Percentiles rank a stretch among this genome's conserved stretches.
Evolutionary conservation across 306 rosid genomes (phyloP).

Genomic region (Rubus parviflorus): DNA sequence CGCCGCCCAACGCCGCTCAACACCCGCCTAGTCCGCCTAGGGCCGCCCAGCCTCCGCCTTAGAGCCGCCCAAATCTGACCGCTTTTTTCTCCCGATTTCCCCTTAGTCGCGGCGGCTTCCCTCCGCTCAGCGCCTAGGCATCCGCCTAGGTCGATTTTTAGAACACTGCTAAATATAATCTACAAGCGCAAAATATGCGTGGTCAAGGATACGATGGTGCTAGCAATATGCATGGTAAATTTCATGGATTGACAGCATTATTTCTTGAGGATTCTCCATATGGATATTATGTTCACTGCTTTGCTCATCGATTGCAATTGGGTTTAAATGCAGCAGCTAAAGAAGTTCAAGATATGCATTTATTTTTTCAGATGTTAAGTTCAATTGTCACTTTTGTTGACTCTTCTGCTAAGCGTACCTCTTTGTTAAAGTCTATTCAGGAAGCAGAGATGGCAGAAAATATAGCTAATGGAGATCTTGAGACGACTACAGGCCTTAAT

Average conservation of each 20-base stretch:
- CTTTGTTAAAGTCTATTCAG: neutral
- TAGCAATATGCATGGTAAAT: too few relatives aligned
- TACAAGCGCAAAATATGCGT: neutral
- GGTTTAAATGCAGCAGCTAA: neutral
- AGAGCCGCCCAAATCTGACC: too few relatives aligned
- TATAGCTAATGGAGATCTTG: neutral
- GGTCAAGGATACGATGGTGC: too few relatives aligned
- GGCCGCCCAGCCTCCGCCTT: too few relatives aligned
- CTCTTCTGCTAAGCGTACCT: neutral
- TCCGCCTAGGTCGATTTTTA: too few relatives aligned
- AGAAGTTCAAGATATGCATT: neutral
- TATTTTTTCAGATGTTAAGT: neutral
- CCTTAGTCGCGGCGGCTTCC: too few relatives aligned
- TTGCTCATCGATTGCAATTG: neutral
- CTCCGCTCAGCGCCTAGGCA: too few relatives aligned
- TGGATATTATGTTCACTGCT: slow-evolving; percentile 2
- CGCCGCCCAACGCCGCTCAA: too few relatives aligned
- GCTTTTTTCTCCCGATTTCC: too few relatives aligned
- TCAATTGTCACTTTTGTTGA: neutral
- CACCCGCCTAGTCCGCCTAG: too few relatives aligned
- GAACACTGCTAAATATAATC: neutral
- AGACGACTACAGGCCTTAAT: too few relatives aligned
- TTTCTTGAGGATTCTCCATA: neutral
- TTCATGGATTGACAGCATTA: neutral
- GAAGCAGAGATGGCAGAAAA: neutral